Base-by-base conservation (phyloP, 106 monocot species). In the Dioscorea dumetorum region DNA sequence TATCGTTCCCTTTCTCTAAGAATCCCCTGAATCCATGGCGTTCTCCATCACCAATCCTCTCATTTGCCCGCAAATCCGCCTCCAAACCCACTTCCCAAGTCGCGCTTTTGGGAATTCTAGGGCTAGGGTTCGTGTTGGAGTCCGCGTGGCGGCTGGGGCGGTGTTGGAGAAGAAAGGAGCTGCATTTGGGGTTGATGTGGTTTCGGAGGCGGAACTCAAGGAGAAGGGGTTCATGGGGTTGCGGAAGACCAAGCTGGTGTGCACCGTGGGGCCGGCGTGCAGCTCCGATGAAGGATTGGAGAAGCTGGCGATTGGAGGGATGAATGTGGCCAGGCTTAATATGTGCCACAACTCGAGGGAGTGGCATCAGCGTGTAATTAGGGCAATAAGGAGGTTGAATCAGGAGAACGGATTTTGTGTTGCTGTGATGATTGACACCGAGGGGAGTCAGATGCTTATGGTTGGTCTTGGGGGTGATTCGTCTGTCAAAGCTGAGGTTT, bases 371-470 rank as follows among this genome's bases (percentile, higher is more conserved):
- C 58, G 67, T 59, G 97, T 93, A 10, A 93, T 99, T 21, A 66
- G 83, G 24, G 67, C 71, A 20, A 92, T 99, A 6, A 72, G 92
- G 63, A 71, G 73, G 74, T 71, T 99, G 21, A 99, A 92, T 62
- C 87, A 99, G 83, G 97, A 99, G 87, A 99, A 99, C 70, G 91
- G 91, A 18, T 91, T 79, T 22, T 86, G 87, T 1, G 86, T 91
- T 2, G 90, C 90, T 13, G 86, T 90, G 32, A 90, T 90, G 90
- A 90, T 90, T 83, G 90, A 90, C 50, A 90, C 90, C 31, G 86
- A 90, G 66, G 90, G 90, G 28, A 90, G 90, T 54, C 86, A 90
- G 76, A 90, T 90, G 54, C 90, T 86, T 49, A 90, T 90, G 90
- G 85, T 86, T 1, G 86, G 86, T 57, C 81, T 91, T 31, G 83